These are phyloP conservation scores for Pestalotiopsis sp. DNA, from an alignment of 2,329 filamentous ascomycete genomes.

Conservation along the genomic window DNA sequence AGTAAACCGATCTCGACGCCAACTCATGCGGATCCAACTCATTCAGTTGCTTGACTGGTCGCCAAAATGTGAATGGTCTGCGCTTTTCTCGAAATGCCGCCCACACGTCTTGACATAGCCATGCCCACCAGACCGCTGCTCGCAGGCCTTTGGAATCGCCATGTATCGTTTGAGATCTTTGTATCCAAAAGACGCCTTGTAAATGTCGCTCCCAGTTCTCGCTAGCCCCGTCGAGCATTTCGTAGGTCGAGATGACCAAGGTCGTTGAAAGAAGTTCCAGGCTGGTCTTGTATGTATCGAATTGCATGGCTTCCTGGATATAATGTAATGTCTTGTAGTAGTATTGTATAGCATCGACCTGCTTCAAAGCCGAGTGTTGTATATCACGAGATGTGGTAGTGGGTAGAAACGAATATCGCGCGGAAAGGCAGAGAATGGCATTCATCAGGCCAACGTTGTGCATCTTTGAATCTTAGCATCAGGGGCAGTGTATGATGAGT, in stretches of 20 bases:
- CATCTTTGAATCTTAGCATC: not conserved
- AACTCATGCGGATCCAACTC: not conserved
- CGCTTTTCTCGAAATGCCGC: not conserved
- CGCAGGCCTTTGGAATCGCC: not conserved
- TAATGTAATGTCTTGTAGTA: not conserved
- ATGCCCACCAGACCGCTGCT: not conserved
- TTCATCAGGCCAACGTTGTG: not conserved
- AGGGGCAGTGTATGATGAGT: not conserved
- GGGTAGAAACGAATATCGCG: not conserved
- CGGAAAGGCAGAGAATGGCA: not conserved
- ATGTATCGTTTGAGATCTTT: not conserved
- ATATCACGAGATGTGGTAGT: not conserved
- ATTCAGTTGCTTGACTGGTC: not conserved
- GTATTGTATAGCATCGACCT: not conserved
- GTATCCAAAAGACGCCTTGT: not conserved
- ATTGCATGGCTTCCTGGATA: not conserved
- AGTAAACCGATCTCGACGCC: not conserved
- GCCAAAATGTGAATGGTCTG: not conserved
- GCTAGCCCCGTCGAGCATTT: not conserved
- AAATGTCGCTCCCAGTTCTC: not conserved
- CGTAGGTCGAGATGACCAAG: not conserved
- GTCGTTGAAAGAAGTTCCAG: not conserved
- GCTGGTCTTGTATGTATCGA: not conserved
- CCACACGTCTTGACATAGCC: not conserved
- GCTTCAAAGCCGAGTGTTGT: not conserved